Conservation (phyloP, 2,329 filamentous ascomycete species). For the Pseudopithomyces chartarum region DNA sequence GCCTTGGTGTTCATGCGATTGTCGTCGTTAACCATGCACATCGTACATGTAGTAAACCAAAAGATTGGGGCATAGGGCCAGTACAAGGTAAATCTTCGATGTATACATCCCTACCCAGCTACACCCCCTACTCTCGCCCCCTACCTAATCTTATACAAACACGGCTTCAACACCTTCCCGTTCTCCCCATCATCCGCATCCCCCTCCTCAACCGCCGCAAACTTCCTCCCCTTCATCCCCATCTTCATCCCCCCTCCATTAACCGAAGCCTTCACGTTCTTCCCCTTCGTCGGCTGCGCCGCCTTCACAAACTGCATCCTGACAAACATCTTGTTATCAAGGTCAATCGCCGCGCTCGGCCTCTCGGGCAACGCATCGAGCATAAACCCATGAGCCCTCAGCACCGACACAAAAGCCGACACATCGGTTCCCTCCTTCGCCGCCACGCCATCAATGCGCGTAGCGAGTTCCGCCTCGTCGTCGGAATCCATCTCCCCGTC, state of each 20-base stretch:
- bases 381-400: constrained; percentile 82
- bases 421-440: constrained; percentile 80
- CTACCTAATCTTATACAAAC: constrained; percentile 81
- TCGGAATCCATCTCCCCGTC: constrained; percentile 56
- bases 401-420: constrained; percentile 80
- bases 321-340: constrained; percentile 97
- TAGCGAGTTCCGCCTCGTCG: constrained; percentile 64
- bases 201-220: constrained; percentile 44
- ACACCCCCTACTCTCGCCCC: no score
- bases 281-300: constrained; percentile 74
- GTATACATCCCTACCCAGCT: no score
- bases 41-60: no score
- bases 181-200: constrained; percentile 63
- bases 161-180: constrained; percentile 83
- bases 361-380: constrained; percentile 62
- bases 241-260: constrained; percentile 69
- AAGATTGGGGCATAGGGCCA: no score
- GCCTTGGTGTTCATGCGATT: no score
- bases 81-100: no score
- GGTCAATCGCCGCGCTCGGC: constrained; percentile 69
- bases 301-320: constrained; percentile 93
- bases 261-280: constrained; percentile 61
- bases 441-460: constrained; percentile 70
- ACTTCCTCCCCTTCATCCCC: constrained; percentile 40
- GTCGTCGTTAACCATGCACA: no score